Conservation (phyloP, 768 basidiomycete species). For the Serpula lacrymans region DNA sequence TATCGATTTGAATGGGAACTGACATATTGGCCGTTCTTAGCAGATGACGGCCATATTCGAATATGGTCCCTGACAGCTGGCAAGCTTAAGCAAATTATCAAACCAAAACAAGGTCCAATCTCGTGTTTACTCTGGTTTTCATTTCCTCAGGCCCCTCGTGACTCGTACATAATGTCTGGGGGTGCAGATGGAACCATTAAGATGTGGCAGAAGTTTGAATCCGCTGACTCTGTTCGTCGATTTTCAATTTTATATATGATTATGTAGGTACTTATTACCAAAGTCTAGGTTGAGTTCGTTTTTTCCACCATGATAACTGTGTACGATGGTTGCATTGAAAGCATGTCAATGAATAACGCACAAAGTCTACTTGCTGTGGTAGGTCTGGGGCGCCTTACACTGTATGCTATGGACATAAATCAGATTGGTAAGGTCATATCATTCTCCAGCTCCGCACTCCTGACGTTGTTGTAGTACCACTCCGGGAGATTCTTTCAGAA, state of each 20-base stretch:
- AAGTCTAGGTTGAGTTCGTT: too few species aligned
- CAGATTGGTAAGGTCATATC: too few species aligned
- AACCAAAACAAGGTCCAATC: conserved; percentile 4
- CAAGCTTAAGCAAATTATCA: not conserved
- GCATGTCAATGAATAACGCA: not conserved
- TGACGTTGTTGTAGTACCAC: not conserved
- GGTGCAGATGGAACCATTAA: conserved; percentile 3
- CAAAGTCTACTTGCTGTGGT: not conserved
- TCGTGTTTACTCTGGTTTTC: conserved; percentile 1
- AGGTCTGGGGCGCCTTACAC: not conserved
- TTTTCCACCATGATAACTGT: not conserved
- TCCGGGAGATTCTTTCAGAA: not conserved
- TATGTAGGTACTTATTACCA: too few species aligned
- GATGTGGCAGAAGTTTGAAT: conserved; percentile 3
- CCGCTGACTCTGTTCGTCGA: too few species aligned
- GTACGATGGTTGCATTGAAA: conserved; percentile 1
- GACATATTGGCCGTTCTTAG: too few species aligned
- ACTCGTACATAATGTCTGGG: not conserved
- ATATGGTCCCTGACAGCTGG: conserved; percentile 1
- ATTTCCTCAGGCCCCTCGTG: not conserved
- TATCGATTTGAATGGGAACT: not conserved
- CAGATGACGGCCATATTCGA: conserved; percentile 3
- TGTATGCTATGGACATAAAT: too few species aligned
- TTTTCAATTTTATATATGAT: too few species aligned
- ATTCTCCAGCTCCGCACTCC: too few species aligned